Conservation (phyloP, 495 filamentous ascomycete genomes). For the Podospora pseudopauciseta region DNA sequence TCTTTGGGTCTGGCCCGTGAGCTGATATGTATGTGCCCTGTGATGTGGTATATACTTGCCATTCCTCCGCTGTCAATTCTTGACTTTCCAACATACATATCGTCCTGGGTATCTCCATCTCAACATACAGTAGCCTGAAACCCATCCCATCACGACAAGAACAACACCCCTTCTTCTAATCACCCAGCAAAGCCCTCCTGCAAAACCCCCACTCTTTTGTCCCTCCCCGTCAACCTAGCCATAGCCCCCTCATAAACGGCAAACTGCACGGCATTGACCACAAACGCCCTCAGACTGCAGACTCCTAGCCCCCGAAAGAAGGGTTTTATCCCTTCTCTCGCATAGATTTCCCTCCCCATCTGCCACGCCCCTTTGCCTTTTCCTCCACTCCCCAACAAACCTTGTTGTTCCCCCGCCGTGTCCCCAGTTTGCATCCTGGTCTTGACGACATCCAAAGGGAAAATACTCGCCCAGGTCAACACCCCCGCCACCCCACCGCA, state of each 20-base stretch:
- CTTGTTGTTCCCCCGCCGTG: conserved; percentile 39
- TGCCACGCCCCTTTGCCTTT: conserved; percentile 48
- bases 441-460: conserved; percentile 86
- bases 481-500: conserved; percentile 84
- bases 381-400: conserved; percentile 24
- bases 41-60: no score
- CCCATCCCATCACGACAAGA: no score
- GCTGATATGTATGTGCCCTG: no score
- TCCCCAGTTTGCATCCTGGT: conserved; percentile 73
- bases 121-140: no score
- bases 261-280: conserved; percentile 84
- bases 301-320: conserved; percentile 78
- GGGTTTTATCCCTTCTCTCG: conserved; percentile 55
- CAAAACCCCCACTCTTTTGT: neutral
- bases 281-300: conserved; percentile 77
- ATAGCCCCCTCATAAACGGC: conserved; percentile 83
- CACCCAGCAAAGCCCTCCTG: neutral
- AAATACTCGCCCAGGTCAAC: conserved; percentile 80
- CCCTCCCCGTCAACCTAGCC: conserved; percentile 44
- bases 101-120: no score
- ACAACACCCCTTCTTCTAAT: no score
- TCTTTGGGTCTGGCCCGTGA: neutral
- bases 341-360: conserved; percentile 61
- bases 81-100: no score
- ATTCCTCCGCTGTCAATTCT: no score